A percentile compares a stretch with the other conserved stretches of the same genome.
Conservation (phyloP, 768 basidiomycete species). For the Antrodiella citrinella region DNA sequence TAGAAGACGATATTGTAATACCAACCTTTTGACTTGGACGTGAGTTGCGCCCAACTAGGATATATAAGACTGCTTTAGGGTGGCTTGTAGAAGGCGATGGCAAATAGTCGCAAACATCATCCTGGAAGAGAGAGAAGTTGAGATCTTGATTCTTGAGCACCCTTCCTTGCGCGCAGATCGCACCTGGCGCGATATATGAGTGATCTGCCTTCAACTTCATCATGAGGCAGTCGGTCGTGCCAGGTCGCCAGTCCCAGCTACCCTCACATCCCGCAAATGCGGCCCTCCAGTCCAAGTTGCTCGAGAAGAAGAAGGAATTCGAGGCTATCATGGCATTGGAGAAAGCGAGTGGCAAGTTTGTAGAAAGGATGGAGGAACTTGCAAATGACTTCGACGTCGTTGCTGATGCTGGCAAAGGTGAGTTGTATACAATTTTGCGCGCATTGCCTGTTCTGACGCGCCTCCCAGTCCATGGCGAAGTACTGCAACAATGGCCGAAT, state of each 20-base stretch:
- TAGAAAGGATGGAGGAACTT: conserved; percentile 59
- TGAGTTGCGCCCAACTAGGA: too few relatives aligned
- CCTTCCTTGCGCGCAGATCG: too few relatives aligned
- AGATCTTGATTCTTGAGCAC: too few relatives aligned
- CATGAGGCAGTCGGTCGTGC: conserved; percentile 54
- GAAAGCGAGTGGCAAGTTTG: conserved; percentile 50
- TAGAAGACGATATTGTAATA: neutral
- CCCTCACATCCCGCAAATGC: conserved; percentile 34
- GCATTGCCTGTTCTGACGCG: too few relatives aligned
- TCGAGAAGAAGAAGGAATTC: conserved; percentile 76
- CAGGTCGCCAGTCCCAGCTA: conserved; percentile 41
- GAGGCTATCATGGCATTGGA: conserved; percentile 71
- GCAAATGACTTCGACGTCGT: conserved; percentile 69
- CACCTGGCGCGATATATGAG: too few relatives aligned
- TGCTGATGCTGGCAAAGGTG: conserved; percentile 71
- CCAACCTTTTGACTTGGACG: neutral
- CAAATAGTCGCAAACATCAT: too few relatives aligned
- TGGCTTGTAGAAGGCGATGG: too few relatives aligned
- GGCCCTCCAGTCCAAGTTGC: conserved; percentile 45
- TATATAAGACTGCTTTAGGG: too few relatives aligned
- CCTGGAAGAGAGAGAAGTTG: too few relatives aligned
- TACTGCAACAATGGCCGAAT: conserved; percentile 72
- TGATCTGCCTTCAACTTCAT: too few relatives aligned
- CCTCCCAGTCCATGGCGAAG: conserved; percentile 61
- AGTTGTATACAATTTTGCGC: too few relatives aligned